Percentiles rank a stretch among this genome's conserved stretches.
Evolutionary conservation across 306 rosid genomes (phyloP).

Genomic region (Ziziphus jujuba): DNA sequence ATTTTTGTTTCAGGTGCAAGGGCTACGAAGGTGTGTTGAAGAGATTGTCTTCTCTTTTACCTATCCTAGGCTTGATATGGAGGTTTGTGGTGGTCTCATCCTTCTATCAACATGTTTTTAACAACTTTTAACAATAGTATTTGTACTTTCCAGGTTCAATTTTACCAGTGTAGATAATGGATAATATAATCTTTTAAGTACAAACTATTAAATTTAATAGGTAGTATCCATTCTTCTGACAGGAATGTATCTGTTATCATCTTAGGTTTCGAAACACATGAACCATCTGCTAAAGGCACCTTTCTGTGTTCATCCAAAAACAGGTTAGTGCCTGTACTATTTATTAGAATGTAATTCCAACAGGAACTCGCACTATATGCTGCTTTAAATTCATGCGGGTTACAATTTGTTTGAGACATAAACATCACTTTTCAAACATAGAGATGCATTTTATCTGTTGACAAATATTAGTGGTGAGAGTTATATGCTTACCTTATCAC

Average conservation of each 20-base stretch:
- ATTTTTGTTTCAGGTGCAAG: slow-evolving; percentile 44
- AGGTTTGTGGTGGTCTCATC: slow-evolving; percentile 42
- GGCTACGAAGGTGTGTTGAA: slow-evolving; percentile 67
- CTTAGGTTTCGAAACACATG: slow-evolving; percentile 86
- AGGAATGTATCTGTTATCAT: slow-evolving; percentile 16
- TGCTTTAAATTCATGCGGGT: too few species aligned
- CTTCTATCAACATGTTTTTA: slow-evolving; percentile 11
- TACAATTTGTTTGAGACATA: too few species aligned
- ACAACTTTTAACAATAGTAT: not conserved
- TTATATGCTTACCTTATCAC: not conserved
- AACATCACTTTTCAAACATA: too few species aligned
- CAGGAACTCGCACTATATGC: too few species aligned
- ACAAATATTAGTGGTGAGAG: too few species aligned
- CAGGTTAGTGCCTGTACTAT: slow-evolving; percentile 44
- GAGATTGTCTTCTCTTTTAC: slow-evolving; percentile 82
- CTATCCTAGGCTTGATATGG: slow-evolving; percentile 89
- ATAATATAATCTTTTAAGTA: not conserved
- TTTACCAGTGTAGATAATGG: not conserved
- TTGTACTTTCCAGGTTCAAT: not conserved
- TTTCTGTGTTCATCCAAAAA: slow-evolving; percentile 84
- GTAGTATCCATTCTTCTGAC: not conserved
- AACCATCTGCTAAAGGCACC: slow-evolving; percentile 91
- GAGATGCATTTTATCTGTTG: too few species aligned
- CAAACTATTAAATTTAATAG: not conserved
- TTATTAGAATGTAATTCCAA: not conserved